Evolutionary conservation across 179 eudicot genomes (phyloP).

Genomic region (Pouteria campechiana): DNA sequence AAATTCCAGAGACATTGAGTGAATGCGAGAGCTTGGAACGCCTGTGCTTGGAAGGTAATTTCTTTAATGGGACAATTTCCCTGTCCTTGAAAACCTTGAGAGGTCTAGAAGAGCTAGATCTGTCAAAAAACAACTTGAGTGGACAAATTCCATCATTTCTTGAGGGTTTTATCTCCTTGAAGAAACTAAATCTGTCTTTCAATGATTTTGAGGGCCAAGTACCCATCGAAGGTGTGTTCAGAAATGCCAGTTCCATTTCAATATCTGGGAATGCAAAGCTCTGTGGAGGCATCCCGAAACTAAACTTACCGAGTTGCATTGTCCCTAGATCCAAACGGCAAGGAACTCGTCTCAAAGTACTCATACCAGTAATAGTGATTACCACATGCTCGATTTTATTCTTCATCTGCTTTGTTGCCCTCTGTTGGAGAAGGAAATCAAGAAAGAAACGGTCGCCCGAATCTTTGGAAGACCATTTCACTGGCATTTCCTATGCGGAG

Average conservation of each 20-base stretch:
- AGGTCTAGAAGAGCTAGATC: slow-evolving; percentile 1
- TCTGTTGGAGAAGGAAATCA: too few relatives aligned
- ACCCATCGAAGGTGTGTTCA: slow-evolving; percentile 16
- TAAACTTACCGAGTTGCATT: too few relatives aligned
- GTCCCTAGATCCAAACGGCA: too few relatives aligned
- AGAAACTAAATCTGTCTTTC: slow-evolving; percentile 22
- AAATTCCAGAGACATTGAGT: slow-evolving; percentile 12
- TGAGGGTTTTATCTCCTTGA: slow-evolving; percentile 2
- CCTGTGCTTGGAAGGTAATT: slow-evolving; percentile 1
- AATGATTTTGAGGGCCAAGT: slow-evolving; percentile 24
- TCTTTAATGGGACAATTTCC: slow-evolving; percentile 13
- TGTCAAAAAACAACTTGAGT: not conserved
- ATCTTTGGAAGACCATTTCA: too few relatives aligned
- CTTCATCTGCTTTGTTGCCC: too few relatives aligned
- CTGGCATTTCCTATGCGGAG: too few relatives aligned
- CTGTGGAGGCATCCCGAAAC: too few relatives aligned
- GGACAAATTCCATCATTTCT: slow-evolving; percentile 14
- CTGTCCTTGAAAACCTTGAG: slow-evolving; percentile 4
- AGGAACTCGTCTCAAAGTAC: too few relatives aligned
- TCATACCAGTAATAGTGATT: too few relatives aligned
- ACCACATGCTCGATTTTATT: too few relatives aligned
- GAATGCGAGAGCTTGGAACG: not conserved
- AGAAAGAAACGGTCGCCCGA: too few relatives aligned
- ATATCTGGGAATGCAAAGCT: too few relatives aligned
- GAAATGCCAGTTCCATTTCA: slow-evolving; percentile 16